Base-by-base conservation (phyloP, 495 filamentous ascomycete genomes). In the Lasiosphaeria miniovina region DNA sequence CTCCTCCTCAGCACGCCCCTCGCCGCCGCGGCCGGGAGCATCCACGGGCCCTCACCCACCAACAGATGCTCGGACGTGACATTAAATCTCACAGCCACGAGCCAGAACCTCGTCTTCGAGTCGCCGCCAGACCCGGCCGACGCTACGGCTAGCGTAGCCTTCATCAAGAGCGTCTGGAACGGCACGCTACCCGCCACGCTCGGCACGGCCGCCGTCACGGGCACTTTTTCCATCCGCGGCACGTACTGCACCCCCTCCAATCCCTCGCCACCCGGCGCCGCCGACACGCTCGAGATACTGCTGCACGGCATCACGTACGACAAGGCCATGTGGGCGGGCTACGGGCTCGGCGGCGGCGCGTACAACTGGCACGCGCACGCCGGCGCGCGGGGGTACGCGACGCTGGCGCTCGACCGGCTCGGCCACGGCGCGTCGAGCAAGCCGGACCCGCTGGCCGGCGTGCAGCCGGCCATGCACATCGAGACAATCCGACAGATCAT, bases 231-330 rank as follows among this genome's bases (percentile, higher is more conserved):
- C 43, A 54, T 65, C 41, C 49, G 52, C 8, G 63, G 48, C 36
- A 51, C 58, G 38, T 63, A 62, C 49, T 65, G 63, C 60, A 31
- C n/a, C 6, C 63, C 63, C 4, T 4, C 40, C 3, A 2, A 24
- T 2, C 2, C 8, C 12, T 2, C 24, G 24, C 24, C 24, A 2
- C 24, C 24, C 24, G 24, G 24, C 24, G 24, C 24, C 24, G n/a
- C 24, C 6, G 51, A 15, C 14, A 48, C 38, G 3, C 55, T 70
- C 3, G 61, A 70, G 35, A 60, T 70, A 10, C 58, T 70, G 3
- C 61, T 70, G 6, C 65, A 70, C 34, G 68, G 68, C 10, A 50
- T 61, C 54, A 66, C 65, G 33, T 66, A 70, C 55, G 63, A 62
- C 59, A 63, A 66, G 38, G 43, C 50, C 43, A 38, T 60, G 36